Evolutionary conservation across 768 basidiomycete genomes (phyloP), one percentile per base, ranked within the genome.

Genomic region (Cystofilobasidium macerans): DNA sequence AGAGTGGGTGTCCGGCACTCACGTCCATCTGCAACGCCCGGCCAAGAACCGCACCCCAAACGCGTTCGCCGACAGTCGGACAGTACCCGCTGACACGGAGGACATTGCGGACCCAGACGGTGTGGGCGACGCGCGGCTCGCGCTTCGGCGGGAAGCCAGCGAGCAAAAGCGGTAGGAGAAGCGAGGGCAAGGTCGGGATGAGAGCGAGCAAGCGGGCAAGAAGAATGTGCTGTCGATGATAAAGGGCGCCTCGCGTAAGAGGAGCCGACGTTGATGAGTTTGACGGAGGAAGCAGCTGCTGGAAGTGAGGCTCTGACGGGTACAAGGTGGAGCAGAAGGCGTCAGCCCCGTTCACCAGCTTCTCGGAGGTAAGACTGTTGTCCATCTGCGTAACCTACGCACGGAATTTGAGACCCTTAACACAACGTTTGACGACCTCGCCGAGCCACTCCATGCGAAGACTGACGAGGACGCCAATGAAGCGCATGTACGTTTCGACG

Each of bases 11-110:
- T 48, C 61, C 22, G 20, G 30, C 14, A 80, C 89, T 64, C 72
- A 93, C 94, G 75, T 99, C 95, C 65, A 99, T 92, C 76, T 93
- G 86, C 36, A 98, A 85, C 33, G 91, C 87, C n/a, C 91, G 85
- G 75, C 95, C 92, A 28, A 99, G 82, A 38, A 97, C 88, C 0
- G 86, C 85, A 2, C 85, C 86, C 38, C 97, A 78, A 47, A 97
- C 85, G 70, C 85, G 85, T 69, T 92, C 91, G 1, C 73, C 72
- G 26, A 97, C 78, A 73, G 90, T 92, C 0, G 89, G 85, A 72
- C 93, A 97, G 74, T 95, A 98, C 40, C 84, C 82, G 0, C 86
- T 85, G 42, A 97, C 77, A 38, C 83, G 83, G 8, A 98, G 81
- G 20, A 91, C 75, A 74, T 99, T 99, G 53, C 89, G 84, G 70